phyloP scores from a whole-genome alignment of 2,329 filamentous ascomycete genomes.

The Myotisia sp. region DNA sequence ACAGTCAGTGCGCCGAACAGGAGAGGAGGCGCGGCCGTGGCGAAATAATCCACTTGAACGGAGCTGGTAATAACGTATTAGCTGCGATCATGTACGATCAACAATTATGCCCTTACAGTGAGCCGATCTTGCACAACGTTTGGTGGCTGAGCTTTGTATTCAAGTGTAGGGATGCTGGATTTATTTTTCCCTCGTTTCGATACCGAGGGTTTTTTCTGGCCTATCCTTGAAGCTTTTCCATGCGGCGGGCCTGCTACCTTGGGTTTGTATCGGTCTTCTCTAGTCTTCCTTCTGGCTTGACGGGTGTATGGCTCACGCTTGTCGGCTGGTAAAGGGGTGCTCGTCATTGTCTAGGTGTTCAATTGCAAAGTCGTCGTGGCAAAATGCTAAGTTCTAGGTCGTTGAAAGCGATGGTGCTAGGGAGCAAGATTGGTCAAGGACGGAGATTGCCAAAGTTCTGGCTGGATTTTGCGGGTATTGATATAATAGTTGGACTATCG shows the following conservation, averaged over 20 bases:
- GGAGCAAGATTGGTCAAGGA: too few species aligned
- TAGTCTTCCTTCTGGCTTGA: constrained; percentile 42
- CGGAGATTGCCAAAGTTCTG: too few species aligned
- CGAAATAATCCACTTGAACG: constrained; percentile 25
- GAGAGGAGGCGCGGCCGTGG: constrained; percentile 23
- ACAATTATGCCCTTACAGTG: constrained; percentile 35
- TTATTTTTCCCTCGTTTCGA: constrained; percentile 15
- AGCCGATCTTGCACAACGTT: constrained; percentile 40
- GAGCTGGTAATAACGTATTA: too few species aligned
- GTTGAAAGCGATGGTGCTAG: too few species aligned
- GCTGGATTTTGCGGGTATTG: too few species aligned
- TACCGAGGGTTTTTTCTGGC: not conserved
- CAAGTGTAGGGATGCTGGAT: constrained; percentile 29
- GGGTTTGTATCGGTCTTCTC: constrained; percentile 41
- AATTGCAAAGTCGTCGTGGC: too few species aligned
- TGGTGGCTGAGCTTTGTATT: constrained; percentile 42
- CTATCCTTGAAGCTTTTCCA: constrained; percentile 10
- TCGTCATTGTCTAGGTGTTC: too few species aligned
- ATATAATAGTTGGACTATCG: too few species aligned
- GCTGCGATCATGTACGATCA: too few species aligned
- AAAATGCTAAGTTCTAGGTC: too few species aligned
- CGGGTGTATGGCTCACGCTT: constrained; percentile 39
- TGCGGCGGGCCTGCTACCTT: constrained; percentile 14
- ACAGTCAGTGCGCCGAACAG: constrained; percentile 15
- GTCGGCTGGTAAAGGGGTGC: too few species aligned